These are phyloP conservation scores for Globisporangium cylindrosporum DNA, from an alignment of 352 stramenopile genomes.

Conservation along the genomic window DNA sequence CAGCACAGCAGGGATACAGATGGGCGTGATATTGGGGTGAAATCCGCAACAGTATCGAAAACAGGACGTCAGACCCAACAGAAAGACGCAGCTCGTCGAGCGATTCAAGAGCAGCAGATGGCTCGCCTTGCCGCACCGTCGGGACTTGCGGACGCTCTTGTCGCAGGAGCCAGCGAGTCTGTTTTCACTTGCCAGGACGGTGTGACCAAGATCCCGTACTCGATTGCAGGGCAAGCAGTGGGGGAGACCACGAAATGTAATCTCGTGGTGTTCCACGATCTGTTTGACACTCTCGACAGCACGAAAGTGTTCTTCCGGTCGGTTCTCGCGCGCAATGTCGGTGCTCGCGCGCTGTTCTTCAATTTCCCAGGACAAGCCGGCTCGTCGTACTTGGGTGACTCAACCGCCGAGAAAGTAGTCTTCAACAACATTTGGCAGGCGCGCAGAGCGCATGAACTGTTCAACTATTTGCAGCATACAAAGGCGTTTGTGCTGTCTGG, in stretches of 20 bases:
- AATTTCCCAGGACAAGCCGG: conserved; percentile 90
- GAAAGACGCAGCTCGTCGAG: conserved; percentile 37
- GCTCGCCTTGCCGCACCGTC: conserved; percentile 47
- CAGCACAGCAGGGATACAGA: conserved; percentile 1
- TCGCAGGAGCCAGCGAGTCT: conserved; percentile 21
- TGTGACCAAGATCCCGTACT: conserved; percentile 79
- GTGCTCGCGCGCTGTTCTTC: conserved; percentile 86
- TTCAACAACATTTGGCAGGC: conserved; percentile 89
- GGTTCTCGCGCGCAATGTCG: conserved; percentile 73
- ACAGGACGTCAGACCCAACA: neutral
- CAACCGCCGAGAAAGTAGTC: conserved; percentile 29
- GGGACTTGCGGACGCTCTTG: conserved; percentile 33
- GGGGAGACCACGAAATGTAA: conserved; percentile 71
- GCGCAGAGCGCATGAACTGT: conserved; percentile 80
- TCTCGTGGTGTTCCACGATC: conserved; percentile 90
- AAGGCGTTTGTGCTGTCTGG: conserved; percentile 62
- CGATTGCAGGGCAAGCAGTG: conserved; percentile 68
- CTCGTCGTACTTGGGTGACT: conserved; percentile 44
- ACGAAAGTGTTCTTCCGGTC: conserved; percentile 87
- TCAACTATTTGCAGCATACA: conserved; percentile 73
- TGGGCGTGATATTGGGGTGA: neutral
- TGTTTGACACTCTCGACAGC: conserved; percentile 92
- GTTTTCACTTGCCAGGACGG: conserved; percentile 75
- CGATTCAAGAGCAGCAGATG: conserved; percentile 81
- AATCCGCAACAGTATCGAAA: neutral